Evolutionary conservation across 2,329 filamentous ascomycete species (phyloP).

Genomic region (Colletotrichum musicola): DNA sequence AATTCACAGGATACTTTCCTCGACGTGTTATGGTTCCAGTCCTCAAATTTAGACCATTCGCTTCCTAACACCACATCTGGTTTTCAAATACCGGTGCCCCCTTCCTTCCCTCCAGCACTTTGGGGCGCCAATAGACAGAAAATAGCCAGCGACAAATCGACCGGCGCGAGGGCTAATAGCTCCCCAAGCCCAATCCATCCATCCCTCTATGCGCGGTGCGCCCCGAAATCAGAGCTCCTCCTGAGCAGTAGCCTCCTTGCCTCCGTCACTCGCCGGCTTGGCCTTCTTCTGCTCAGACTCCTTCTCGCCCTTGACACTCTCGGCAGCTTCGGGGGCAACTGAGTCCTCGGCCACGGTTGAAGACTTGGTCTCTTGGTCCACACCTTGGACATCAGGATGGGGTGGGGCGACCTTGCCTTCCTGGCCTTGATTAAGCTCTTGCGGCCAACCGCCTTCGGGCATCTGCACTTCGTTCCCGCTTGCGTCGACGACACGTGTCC

Average conservation of each 20-base stretch:
- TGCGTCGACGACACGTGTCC: conserved; percentile 84
- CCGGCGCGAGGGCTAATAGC: background rate
- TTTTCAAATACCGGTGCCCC: no score
- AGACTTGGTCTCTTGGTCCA: conserved; percentile 69
- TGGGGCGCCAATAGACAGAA: no score
- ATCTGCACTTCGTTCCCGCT: conserved; percentile 80
- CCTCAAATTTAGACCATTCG: no score
- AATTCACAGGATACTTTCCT: no score
- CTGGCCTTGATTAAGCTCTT: conserved; percentile 44
- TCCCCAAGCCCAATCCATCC: background rate
- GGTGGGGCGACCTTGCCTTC: conserved; percentile 65
- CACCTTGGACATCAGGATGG: conserved; percentile 72
- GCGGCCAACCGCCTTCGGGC: conserved; percentile 55
- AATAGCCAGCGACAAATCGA: background rate
- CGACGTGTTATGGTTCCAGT: no score
- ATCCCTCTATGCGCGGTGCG: background rate
- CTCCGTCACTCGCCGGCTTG: conserved; percentile 72
- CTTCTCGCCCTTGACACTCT: conserved; percentile 70
- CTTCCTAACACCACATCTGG: no score
- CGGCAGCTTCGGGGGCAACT: conserved; percentile 54
- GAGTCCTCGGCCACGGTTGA: conserved; percentile 53
- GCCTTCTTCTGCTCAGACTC: conserved; percentile 67
- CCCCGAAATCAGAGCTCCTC: conserved; percentile 50
- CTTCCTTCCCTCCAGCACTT: no score
- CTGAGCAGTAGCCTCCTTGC: conserved; percentile 66